Base-by-base conservation (phyloP, 2,329 filamentous ascomycete genomes). In the Tolypocladium endophyticum region DNA sequence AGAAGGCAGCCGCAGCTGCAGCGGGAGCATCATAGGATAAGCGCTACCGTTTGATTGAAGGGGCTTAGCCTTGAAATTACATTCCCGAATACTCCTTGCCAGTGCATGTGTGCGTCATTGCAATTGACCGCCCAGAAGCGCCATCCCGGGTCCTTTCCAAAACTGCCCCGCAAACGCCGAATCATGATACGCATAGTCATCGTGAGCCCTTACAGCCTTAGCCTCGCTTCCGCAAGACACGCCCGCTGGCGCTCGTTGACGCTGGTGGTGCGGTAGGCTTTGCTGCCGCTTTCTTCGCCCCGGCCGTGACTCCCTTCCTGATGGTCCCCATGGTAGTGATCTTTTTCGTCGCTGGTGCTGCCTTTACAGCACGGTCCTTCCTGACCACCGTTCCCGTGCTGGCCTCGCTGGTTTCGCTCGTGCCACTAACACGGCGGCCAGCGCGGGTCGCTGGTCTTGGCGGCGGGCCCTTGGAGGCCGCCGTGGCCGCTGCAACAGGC, bases 301-400 rank as follows among this genome's bases (percentile, higher is more conserved):
- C 76, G 14, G 74, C 78, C 20, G 77, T 71, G 28, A 80, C 77
- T 1, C 78, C 77, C 67, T 82, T 81, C 59, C 77, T 82, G 54
- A 83, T 78, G 25, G 81, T 80, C 54, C 76, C 75, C 74, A 82
- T 81, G 4, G 81, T 77, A 1, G 81, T 77, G 1, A 79, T 80
- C 67, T 78, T 81, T 69, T 81, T 85, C 1, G 70, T 60, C 3
- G 74, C 62, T 1, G 77, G 71, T 25, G 72, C 64, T 18, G 72
- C 63, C 60, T 71, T 75, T 7, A 73, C 66, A 35, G 74, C 68
- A 16, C 71, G 71, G 3, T 74, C 72, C 70, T 83, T 87, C 71
- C 81, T 81, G 52, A 87, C 78, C 28, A 88, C 84, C 0, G 87
- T 89, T 9, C 83, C 81, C 18, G 81, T 82, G 70, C 86, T 89